Evolutionary conservation across 208 protist genomes (phyloP), one percentile per base, ranked within the genome.

Genomic region (Herpetomonas samuelpessoai): DNA sequence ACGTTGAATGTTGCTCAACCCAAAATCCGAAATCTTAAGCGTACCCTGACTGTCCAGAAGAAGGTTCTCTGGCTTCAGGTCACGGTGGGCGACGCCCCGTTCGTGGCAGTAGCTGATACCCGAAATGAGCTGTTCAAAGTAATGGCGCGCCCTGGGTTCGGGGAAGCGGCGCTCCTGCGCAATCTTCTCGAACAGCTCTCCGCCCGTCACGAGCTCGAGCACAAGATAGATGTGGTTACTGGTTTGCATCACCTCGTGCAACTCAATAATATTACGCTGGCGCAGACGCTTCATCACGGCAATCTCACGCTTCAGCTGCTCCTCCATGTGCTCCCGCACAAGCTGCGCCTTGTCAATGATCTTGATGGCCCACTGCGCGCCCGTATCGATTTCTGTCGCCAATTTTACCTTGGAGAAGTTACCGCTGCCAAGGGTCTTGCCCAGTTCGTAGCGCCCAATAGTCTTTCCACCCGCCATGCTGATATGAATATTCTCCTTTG

Each of bases 71-170:
- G 91, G 88, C 71, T 97, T 97, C 22, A 97, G 55, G 69, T 97
- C 96, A 16, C 90, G 77, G 55, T 96, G 90, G 9, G 86, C 89
- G 56, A 97, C 90, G 39, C 86, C 81, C 59, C 93, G 73, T 21
- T 67, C 52, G 70, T 97, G 93, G 74, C 92, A 97, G 70, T 98
- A 98, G 58, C 79, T 62, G 26, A 98, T 74, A 19, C 91, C 95
- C 14, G 76, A 69, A 25, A 98, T 95, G 10, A 98, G 79, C 76
- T 98, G 94, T 58, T 97, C 93, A 64, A 98, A 98, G 78, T 97
- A 98, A 30, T 85, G 44, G 0, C 94, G 80, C 2, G 90, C 91
- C n/a, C 69, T 90, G 9, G 63, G 31, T 63, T 98, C 95, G 29
- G 77, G 57, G 57, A 98, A 96, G 49, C 77, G 71, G 28, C 81